phyloP scores from a whole-genome alignment of 371 early-diverging fungal species.

The Quaeritorhiza haematococci region DNA sequence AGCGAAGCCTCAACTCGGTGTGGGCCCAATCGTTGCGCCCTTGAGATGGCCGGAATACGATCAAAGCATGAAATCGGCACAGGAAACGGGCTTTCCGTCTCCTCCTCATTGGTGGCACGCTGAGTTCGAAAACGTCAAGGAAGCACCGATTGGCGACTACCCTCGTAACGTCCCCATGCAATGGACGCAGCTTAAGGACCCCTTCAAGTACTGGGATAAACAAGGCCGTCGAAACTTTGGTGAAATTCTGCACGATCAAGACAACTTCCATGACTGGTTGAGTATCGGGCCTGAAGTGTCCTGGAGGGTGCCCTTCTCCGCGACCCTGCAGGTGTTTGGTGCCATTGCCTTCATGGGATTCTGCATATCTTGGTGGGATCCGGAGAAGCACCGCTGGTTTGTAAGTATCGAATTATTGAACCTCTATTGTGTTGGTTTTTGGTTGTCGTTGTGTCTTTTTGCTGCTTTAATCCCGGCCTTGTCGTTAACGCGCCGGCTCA shows the following conservation, averaged over 20 bases:
- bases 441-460: not conserved
- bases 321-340: constrained; percentile 17
- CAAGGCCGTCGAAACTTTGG: constrained; percentile 48
- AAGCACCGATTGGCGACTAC: constrained; percentile 43
- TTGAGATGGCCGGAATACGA: constrained; percentile 44
- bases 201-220: constrained; percentile 47
- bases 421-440: not conserved
- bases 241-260: constrained; percentile 39
- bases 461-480: not conserved
- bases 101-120: constrained; percentile 7
- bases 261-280: constrained; percentile 31
- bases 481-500: not conserved
- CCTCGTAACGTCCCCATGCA: constrained; percentile 34
- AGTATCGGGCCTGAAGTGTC: constrained; percentile 30
- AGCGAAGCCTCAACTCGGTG: constrained; percentile 22
- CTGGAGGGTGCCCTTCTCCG: constrained; percentile 16
- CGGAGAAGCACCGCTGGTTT: constrained; percentile 21
- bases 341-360: constrained; percentile 17
- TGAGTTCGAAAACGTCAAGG: constrained; percentile 26
- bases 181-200: constrained; percentile 37
- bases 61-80: constrained; percentile 16
- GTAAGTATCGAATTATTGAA: constrained; percentile 18
- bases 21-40: constrained; percentile 35
- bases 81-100: constrained; percentile 4
- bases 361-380: constrained; percentile 28